Evolutionary conservation across 2,329 filamentous ascomycete genomes (phyloP).

Genomic region (Sarocladiaceae sp.): DNA sequence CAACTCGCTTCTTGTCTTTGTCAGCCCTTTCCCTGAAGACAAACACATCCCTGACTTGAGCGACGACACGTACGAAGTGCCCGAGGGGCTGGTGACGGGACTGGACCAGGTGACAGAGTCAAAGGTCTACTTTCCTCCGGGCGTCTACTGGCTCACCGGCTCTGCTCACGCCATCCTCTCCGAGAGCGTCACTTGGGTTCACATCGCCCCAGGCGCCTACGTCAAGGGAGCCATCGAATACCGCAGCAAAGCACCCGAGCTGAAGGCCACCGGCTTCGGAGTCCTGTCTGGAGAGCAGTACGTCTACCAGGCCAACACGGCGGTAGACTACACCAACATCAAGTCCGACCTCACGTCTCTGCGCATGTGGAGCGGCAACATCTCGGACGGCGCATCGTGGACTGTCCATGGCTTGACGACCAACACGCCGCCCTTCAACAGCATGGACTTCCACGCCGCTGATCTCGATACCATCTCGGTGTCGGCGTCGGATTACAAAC

Average conservation of each 20-base stretch:
- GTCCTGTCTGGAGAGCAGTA: slow-evolving; percentile 32
- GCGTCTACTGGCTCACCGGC: slow-evolving; percentile 25
- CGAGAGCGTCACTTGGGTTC: slow-evolving; percentile 18
- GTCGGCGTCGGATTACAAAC: slow-evolving; percentile 27
- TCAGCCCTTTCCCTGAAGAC: slow-evolving; percentile 20
- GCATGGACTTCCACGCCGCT: slow-evolving; percentile 23
- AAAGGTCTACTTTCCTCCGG: slow-evolving; percentile 21
- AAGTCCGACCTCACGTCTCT: slow-evolving; percentile 22
- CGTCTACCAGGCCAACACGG: slow-evolving; percentile 29
- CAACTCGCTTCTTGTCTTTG: slow-evolving; percentile 24
- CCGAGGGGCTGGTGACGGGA: slow-evolving; percentile 11
- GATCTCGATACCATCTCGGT: slow-evolving; percentile 14
- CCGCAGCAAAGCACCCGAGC: slow-evolving; percentile 14
- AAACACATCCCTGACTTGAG: slow-evolving; percentile 12
- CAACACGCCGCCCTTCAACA: slow-evolving; percentile 29
- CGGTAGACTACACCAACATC: slow-evolving; percentile 19
- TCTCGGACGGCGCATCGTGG: slow-evolving; percentile 14
- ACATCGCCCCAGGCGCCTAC: slow-evolving; percentile 26
- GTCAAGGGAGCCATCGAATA: slow-evolving; percentile 31
- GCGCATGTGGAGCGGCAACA: slow-evolving; percentile 24
- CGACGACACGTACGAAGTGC: slow-evolving; percentile 8
- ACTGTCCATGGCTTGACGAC: slow-evolving; percentile 24
- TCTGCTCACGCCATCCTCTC: slow-evolving; percentile 16
- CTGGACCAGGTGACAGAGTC: slow-evolving; percentile 14
- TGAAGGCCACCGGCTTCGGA: slow-evolving; percentile 27